Evolutionary conservation across 371 early-diverging fungal genomes (phyloP), one percentile per base, ranked within the genome.

Genomic region (Gilbertella persicaria): DNA sequence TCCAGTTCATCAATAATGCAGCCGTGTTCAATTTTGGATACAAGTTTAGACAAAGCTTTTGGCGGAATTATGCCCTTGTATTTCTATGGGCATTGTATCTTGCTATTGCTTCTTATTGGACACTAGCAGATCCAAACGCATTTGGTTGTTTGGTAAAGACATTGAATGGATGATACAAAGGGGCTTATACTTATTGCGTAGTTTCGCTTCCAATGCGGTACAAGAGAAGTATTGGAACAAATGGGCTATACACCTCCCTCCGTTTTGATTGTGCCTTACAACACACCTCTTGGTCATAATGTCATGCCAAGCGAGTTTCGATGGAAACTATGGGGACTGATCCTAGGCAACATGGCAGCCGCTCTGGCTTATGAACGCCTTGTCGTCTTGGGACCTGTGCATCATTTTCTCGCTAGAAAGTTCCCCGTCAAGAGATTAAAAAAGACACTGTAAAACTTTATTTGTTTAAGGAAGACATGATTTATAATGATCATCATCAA

Each of bases 131-230:
- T 43, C 90, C 90, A n/a, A 89, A 88, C 60, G 43, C 64, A n/a
- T 62, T 90, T 30, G 81, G 82, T 28, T 89, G 91, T 50, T 41
- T 80, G 33, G 33, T 33, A 33, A 5, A 13, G 28, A 28, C 9
- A 5, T 28, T 28, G 28, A 5, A 5, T 28, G 28, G 9, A 28
- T 5, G 28, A 9, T 28, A 28, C 28, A 28, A 28, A 5, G 9
- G 28, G 28, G 9, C 28, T 28, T 5, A 28, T 5, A 5, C 9
- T 28, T 9, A 5, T 28, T 28, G 9, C 28, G 9, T 33, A 33
- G 35, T 82, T 91, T 72, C 75, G 84, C 30, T 64, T 88, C 53
- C 87, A 91, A 64, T 91, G 91, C 50, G 91, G 90, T 23, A 78
- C 82, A 2, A 48, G 72, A 0, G 50, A 67, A 4, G 74, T 69